Percentiles rank a stretch among this genome's conserved stretches.
These are phyloP conservation scores for Suillus fuscotomentosus DNA, from an alignment of 768 basidiomycete genomes.

Conservation along the genomic window DNA sequence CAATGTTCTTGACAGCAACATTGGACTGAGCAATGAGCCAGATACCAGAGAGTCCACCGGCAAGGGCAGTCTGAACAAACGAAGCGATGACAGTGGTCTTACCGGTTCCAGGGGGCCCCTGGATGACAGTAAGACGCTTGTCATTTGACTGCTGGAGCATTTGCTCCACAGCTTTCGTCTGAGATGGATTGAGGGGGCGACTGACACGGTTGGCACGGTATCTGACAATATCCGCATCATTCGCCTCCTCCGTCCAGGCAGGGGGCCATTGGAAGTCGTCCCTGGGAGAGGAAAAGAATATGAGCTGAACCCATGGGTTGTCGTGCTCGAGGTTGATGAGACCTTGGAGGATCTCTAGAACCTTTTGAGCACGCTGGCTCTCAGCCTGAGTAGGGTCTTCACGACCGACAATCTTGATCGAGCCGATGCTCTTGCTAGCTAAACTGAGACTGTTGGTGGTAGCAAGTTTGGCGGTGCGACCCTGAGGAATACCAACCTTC, in stretches of 20 bases:
- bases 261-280: slow-evolving; percentile 39
- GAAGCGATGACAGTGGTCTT: slow-evolving; percentile 73
- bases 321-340: slow-evolving; percentile 21
- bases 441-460: slow-evolving; percentile 20
- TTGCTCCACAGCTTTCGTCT: slow-evolving; percentile 31
- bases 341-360: slow-evolving; percentile 38
- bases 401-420: slow-evolving; percentile 50
- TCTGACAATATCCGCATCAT: slow-evolving; percentile 16
- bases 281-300: slow-evolving; percentile 27
- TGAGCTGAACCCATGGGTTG: slow-evolving; percentile 37
- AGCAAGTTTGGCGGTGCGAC: slow-evolving; percentile 21
- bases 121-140: slow-evolving; percentile 34
- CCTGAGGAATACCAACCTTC: slow-evolving; percentile 5
- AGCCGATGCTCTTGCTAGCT: slow-evolving; percentile 28
- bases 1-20: slow-evolving; percentile 88
- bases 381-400: slow-evolving; percentile 62
- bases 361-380: slow-evolving; percentile 29
- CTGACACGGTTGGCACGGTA: slow-evolving; percentile 15
- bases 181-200: slow-evolving; percentile 39
- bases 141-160: slow-evolving; percentile 40
- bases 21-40: slow-evolving; percentile 87
- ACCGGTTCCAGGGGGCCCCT: slow-evolving; percentile 67
- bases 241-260: slow-evolving; percentile 20
- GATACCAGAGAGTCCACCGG: slow-evolving; percentile 45
- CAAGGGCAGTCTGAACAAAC: slow-evolving; percentile 50